Evolutionary conservation across 106 monocot species (phyloP), one percentile per base, ranked within the genome.

Genomic region (Gastrodia elata): DNA sequence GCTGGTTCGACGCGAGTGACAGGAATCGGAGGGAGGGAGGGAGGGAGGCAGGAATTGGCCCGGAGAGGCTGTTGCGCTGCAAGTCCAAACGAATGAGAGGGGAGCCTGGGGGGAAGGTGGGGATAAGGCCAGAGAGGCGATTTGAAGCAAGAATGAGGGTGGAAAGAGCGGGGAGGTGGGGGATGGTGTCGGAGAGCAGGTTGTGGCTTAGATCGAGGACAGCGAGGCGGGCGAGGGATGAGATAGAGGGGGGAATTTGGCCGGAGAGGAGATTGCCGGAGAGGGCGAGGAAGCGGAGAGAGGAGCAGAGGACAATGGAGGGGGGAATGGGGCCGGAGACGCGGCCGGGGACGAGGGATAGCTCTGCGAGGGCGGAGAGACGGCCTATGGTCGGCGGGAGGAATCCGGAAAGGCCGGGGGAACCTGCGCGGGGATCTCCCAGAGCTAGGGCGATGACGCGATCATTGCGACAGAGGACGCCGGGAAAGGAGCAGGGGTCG

Each of bases 341-440:
- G 39, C 76, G 73, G 71, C 91, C 94, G 16, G 94, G 86, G 33
- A 84, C 86, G 79, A 94, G 88, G 22, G 91, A 88, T 18, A 91
- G 86, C 49, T 80, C 78, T 22, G 77, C 4, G 75, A 94, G 91
- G 8, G 82, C 79, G 61, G 86, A 72, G 84, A 94, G 83, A 38
- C 70, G 77, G 36, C 78, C 74, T 48, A 93, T 34, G 46, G 88
- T 39, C 36, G 79, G 10, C 3, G 77, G 58, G 34, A 93, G 83
- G n/a, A 48, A 75, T 70, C 87, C 87, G 43, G 68, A 9, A 26
- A 94, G 82, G 3, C 90, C 93, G 4, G 94, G 73, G 40, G 80
- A 43, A 37, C 85, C 81, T 28, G 90, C 83, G 44, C 74, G 82
- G 32, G 90, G 90, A 75, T 79, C 71, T 24, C 90, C 83, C 28